Evolutionary conservation across 2,329 filamentous ascomycete genomes (phyloP), one percentile per base, ranked within the genome.

Genomic region (Blastomyces percursus): DNA sequence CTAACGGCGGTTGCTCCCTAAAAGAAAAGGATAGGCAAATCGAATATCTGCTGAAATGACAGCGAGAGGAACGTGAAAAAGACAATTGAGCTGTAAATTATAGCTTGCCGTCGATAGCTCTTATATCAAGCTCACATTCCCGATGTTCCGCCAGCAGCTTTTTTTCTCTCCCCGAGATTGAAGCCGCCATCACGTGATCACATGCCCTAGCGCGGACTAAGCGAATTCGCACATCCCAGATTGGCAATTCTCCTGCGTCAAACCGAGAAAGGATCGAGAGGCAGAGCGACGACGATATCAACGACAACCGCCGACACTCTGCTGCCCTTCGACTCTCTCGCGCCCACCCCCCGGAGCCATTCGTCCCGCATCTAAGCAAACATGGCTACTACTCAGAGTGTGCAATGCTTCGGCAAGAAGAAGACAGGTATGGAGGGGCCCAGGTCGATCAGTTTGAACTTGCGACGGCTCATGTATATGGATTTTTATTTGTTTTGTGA

Each of bases 331-430:
- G 14, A 21, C 16, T 55, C 30, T 35, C 51, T 38, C 51, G 32
- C 51, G 27, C 27, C 27, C 27, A 30, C 27, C 51, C 27, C 12
- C 16, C 16, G 51, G 74, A 70, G 72, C 73, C 73, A 75, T 75
- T 35, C 69, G 66, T 67, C 70, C 68, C 32, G 27, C 32, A 59
- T 58, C 35, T 30, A 42, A 89, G 77, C 80, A 90, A 90, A 77
- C 80, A 90, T 91, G 86, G 87, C 89, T 80, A 82, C 86, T 75
- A 82, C 84, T 74, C 87, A 89, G 82, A 89, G 86, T 81, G 89
- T 91, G 76, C 91, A 96, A 86, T 96, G 91, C 89, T 96, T 97
- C 89, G 92, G 92, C 88, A 96, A 96, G 88, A 92, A 92, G 86
- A 91, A 90, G 86, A 91, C 86, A 77, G 80, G 79, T 81, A 74